Evolutionary conservation across 1,284 basidiomycete genomes (phyloP), one percentile per base, ranked within the genome.

Genomic region (Pulveroboletus sp.): DNA sequence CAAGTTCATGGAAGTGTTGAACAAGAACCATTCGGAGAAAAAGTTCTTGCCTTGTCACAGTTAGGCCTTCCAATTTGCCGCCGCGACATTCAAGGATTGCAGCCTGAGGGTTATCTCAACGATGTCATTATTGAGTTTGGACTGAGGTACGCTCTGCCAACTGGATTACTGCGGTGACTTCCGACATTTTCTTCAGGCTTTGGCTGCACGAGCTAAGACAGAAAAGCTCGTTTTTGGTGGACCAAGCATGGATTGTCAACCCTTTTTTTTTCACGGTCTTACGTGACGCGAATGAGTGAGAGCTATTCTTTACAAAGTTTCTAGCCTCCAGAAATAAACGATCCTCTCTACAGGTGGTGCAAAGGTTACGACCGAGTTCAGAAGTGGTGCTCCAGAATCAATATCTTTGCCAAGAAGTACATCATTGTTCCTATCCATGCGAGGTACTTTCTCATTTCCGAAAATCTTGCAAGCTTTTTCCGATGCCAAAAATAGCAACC

Each of bases 201-300:
- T 91, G 89, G 82, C 75, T 89, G 14, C 78, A 77, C 52, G 77
- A 82, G 15, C 70, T 92, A 24, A 79, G 83, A 55, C 72, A 69
- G 28, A 71, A 66, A 28, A 69, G 89, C 57, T 85, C 88, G 0
- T 78, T 77, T 14, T 74, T 92, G 14, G 90, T 85, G 3, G 81
- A 88, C 8, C 81, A 92, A 63, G 82, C 96, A 3, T 87, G 98
- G 68, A 81, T 99, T 8, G 98, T 99, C 79, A 98, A 89, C 70
- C 95, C 96, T 0, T 99, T 98, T 77, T 98, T 99, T 74, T 98
- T 94, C 78, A 92, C n/a, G n/a, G n/a, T n/a, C n/a, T n/a, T n/a
- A n/a, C n/a, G n/a, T n/a, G n/a, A n/a, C n/a, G n/a, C n/a, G n/a
- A n/a, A n/a, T n/a, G n/a, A n/a, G n/a, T n/a, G n/a, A n/a, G n/a